A percentile compares a stretch with the other conserved stretches of the same genome.
These are phyloP conservation scores for Xenosphaeropsis pyriputrescens DNA, from an alignment of 2,329 filamentous ascomycete genomes.

Conservation along the genomic window DNA sequence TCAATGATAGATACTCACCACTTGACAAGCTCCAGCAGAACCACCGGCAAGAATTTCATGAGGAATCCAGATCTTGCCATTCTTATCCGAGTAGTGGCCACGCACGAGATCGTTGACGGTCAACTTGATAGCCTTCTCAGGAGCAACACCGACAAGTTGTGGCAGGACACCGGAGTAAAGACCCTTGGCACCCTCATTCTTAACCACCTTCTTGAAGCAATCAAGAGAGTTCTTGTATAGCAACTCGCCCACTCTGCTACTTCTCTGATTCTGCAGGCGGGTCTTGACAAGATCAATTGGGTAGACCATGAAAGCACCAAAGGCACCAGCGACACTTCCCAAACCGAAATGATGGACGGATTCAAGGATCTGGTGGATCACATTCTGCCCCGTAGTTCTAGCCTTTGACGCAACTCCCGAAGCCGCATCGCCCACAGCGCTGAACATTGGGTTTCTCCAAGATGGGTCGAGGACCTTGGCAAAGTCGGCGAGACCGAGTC, in stretches of 20 bases:
- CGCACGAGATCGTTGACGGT: slow-evolving; percentile 94
- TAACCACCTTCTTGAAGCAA: slow-evolving; percentile 83
- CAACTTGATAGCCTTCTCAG: slow-evolving; percentile 98
- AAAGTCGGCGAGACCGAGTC: slow-evolving; percentile 72
- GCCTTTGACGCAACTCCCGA: slow-evolving; percentile 27
- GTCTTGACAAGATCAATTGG: slow-evolving; percentile 98
- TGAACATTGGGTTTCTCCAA: slow-evolving; percentile 50
- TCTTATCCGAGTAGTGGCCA: slow-evolving; percentile 55
- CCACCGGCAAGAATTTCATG: slow-evolving; percentile 81
- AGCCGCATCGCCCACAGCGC: slow-evolving; percentile 21
- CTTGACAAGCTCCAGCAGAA: slow-evolving; percentile 84
- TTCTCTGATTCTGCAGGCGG: slow-evolving; percentile 92
- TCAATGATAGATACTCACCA: slow-evolving; percentile 44
- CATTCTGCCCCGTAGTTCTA: slow-evolving; percentile 35
- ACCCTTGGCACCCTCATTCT: slow-evolving; percentile 79
- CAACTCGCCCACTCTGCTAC: slow-evolving; percentile 65
- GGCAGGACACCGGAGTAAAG: slow-evolving; percentile 91
- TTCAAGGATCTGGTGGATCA: slow-evolving; percentile 53
- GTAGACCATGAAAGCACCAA: slow-evolving; percentile 98
- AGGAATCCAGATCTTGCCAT: slow-evolving; percentile 55
- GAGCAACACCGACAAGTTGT: slow-evolving; percentile 93
- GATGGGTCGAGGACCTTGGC: slow-evolving; percentile 88
- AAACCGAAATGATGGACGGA: slow-evolving; percentile 84
- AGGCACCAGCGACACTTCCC: slow-evolving; percentile 82
- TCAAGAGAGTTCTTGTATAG: slow-evolving; percentile 97